phyloP scores from a whole-genome alignment of 768 basidiomycete species.

The Tylopilus felleus region DNA sequence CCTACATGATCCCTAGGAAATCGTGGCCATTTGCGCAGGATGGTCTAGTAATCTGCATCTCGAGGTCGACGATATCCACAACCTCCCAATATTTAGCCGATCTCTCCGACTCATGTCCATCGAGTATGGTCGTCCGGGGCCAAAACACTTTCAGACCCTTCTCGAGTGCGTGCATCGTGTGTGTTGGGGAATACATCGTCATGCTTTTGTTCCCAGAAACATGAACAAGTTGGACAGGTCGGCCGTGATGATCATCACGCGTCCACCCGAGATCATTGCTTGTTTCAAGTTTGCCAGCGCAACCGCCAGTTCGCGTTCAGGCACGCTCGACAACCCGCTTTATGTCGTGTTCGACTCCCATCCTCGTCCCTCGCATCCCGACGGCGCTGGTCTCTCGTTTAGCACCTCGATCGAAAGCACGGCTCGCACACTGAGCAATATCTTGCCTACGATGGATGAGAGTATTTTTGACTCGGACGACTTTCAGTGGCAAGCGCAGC shows the following conservation, averaged over 20 bases:
- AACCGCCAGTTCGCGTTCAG: background rate
- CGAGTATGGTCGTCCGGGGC: conserved; percentile 37
- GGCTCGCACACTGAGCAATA: conserved; percentile 41
- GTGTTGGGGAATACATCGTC: background rate
- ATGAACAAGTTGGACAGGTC: conserved; percentile 19
- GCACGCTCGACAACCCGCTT: conserved; percentile 24
- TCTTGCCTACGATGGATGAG: conserved; percentile 47
- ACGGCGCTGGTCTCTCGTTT: conserved; percentile 59
- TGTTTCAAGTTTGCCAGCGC: conserved; percentile 38
- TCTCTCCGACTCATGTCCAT: conserved; percentile 35
- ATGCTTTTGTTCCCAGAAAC: conserved; percentile 14
- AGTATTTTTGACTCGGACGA: conserved; percentile 38
- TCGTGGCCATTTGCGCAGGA: conserved; percentile 50
- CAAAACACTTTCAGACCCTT: conserved; percentile 35
- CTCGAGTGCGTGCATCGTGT: conserved; percentile 21
- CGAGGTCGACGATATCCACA: conserved; percentile 53
- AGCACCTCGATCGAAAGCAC: conserved; percentile 43
- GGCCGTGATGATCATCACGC: conserved; percentile 54
- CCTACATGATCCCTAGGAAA: conserved; percentile 39
- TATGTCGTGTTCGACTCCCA: conserved; percentile 70
- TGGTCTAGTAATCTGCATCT: conserved; percentile 55
- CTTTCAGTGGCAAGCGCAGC: conserved; percentile 63
- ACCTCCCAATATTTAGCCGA: conserved; percentile 46
- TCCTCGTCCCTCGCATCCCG: conserved; percentile 53
- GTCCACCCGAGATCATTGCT: conserved; percentile 66